Conservation (phyloP, 1,139 yeast species). For the Sugiyamaella grinbergsii region DNA sequence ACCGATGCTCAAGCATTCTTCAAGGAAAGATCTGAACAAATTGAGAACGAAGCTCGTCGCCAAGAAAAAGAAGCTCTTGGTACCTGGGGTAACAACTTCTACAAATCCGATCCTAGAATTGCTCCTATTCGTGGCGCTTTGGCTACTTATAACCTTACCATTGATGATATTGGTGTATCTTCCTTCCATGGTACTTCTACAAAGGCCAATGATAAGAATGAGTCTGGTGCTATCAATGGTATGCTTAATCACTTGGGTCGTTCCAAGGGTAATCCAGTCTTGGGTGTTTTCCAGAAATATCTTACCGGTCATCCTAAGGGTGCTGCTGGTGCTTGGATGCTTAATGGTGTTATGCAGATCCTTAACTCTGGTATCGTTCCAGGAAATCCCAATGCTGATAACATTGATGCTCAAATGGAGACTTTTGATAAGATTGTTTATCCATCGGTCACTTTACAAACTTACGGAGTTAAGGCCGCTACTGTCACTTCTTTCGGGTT, state of each 20-base stretch:
- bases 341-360: constrained; percentile 96
- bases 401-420: constrained; percentile 80
- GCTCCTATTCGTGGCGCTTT: constrained; percentile 97
- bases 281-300: constrained; percentile 98
- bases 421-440: constrained; percentile 84
- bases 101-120: constrained; percentile 86
- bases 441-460: constrained; percentile 91
- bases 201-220: constrained; percentile 97
- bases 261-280: constrained; percentile 94
- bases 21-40: constrained; percentile 84
- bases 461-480: constrained; percentile 97
- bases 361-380: constrained; percentile 93
- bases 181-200: constrained; percentile 99
- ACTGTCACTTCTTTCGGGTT: constrained; percentile 97
- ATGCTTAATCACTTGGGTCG: constrained; percentile 97
- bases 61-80: constrained; percentile 88
- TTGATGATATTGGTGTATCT: constrained; percentile 94
- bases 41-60: constrained; percentile 78
- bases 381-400: constrained; percentile 98
- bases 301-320: constrained; percentile 99
- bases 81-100: constrained; percentile 96
- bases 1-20: constrained; percentile 56
- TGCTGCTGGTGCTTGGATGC: constrained; percentile 99
- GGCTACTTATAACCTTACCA: constrained; percentile 87
- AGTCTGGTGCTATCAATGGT: constrained; percentile 82